Evolutionary conservation across 192 early-diverging fungal species (phyloP).

Genomic region (Borealophlyctis nickersoniae): DNA sequence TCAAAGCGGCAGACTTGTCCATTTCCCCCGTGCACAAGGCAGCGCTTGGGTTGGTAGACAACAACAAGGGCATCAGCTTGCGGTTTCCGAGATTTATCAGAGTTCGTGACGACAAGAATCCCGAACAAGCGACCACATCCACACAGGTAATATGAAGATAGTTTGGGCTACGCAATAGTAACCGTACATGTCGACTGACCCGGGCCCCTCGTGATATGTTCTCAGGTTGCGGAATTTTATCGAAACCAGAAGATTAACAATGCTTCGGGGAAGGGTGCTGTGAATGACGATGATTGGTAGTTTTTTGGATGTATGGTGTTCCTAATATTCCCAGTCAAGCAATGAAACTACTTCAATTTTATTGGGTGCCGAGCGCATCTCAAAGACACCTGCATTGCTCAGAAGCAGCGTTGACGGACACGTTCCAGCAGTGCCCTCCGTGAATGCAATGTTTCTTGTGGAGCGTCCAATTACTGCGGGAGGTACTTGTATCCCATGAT

Average conservation of each 20-base stretch:
- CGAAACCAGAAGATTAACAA: slow-evolving; percentile 26
- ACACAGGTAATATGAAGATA: slow-evolving; percentile 58
- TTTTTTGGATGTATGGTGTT: too few species aligned
- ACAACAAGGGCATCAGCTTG: slow-evolving; percentile 87
- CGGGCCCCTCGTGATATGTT: not conserved
- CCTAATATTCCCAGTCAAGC: too few species aligned
- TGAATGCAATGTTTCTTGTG: too few species aligned
- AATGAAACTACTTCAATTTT: too few species aligned
- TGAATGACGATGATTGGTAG: slow-evolving; percentile 12
- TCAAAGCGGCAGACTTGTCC: slow-evolving; percentile 94
- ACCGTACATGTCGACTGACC: not conserved
- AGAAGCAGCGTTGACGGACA: too few species aligned
- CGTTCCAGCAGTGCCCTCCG: too few species aligned
- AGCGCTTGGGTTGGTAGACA: slow-evolving; percentile 77
- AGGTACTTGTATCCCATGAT: too few species aligned
- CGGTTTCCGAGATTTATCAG: slow-evolving; percentile 97
- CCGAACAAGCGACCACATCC: slow-evolving; percentile 88
- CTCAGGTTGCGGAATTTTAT: slow-evolving; percentile 31
- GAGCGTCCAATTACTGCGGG: too few species aligned
- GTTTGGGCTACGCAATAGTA: not conserved
- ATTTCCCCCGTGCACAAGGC: slow-evolving; percentile 95
- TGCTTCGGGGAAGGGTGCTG: slow-evolving; percentile 5
- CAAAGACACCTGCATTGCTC: too few species aligned
- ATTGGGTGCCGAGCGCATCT: too few species aligned
- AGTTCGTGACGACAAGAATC: slow-evolving; percentile 90